Base-by-base conservation (phyloP, 2,329 filamentous ascomycete genomes). In the Aspergillus sp. region DNA sequence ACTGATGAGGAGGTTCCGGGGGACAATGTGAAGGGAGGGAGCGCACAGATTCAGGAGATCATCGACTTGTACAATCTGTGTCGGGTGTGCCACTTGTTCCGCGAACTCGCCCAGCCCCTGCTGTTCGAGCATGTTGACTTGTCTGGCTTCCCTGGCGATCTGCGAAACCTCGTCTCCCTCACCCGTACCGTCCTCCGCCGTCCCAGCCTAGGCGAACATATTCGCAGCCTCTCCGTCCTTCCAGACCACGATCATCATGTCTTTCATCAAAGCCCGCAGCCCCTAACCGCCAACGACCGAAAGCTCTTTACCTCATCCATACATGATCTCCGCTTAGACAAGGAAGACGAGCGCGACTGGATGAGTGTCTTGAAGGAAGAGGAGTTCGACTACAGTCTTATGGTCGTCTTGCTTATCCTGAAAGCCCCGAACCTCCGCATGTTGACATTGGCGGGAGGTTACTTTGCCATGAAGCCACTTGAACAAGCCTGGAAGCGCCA, bases 81-180 rank as follows among this genome's bases (percentile, higher is more conserved):
- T 19, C 55, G 70, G 21, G 69, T 70, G 17, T 70, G 63, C 5
- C 64, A 47, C 12, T 45, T 47, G 23, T 65, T 68, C 21, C 61
- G 69, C 15, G 62, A 65, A 3, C 28, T 70, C 7, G 64, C 64
- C 1, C 69, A 71, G 41, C 68, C 69, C 47, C 38, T 70, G n/a
- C 50, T 71, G 10, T 70, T 66, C 48, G 49, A 54, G 10, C 10
- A 65, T 5, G 60, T 70, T 23, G 32, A 25, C 19, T 64, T 70
- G 36, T 56, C 60, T 21, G 38, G 55, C 39, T n/a, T 57, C 2
- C 15, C 5, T 12, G 57, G 57, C 12, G 59, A 57, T 28, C 15
- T 43, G 19, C 23, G 8, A 2, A 19, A n/a, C 6, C 61, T 62
- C 3, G 47, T 67, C 2, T 19, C 25, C 1, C 66, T 70, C 36